Percentiles rank a stretch among this genome's conserved stretches.
These are phyloP conservation scores for Pichia thaimueangensis DNA, from an alignment of 805 yeast species.

Conservation along the genomic window DNA sequence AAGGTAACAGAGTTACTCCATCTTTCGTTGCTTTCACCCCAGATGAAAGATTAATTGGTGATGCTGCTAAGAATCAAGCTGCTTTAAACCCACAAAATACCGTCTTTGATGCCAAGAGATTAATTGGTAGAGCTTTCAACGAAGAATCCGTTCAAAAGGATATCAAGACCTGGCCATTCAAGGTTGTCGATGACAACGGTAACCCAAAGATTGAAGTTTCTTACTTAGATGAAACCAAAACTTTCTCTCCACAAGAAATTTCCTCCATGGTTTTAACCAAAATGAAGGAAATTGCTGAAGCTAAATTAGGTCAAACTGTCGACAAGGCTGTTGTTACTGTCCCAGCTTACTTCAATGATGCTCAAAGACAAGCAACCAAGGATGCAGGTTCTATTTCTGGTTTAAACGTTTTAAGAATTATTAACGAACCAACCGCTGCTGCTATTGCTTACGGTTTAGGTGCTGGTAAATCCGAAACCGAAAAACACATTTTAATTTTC, in stretches of 20 bases:
- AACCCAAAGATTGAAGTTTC: slow-evolving; percentile 67
- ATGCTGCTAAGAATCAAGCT: slow-evolving; percentile 80
- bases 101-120: slow-evolving; percentile 77
- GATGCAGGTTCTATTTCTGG: slow-evolving; percentile 80
- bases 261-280: slow-evolving; percentile 73
- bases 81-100: slow-evolving; percentile 74
- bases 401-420: slow-evolving; percentile 69
- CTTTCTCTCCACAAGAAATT: slow-evolving; percentile 69
- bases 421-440: slow-evolving; percentile 89
- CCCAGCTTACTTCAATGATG: slow-evolving; percentile 76
- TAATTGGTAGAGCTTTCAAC: slow-evolving; percentile 74
- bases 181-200: slow-evolving; percentile 57
- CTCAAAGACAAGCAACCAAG: slow-evolving; percentile 78
- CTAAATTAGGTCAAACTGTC: slow-evolving; percentile 63
- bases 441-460: slow-evolving; percentile 99
- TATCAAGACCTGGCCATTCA: slow-evolving; percentile 86
- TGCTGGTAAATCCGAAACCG: slow-evolving; percentile 75
- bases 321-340: slow-evolving; percentile 74
- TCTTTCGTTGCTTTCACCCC: slow-evolving; percentile 76
- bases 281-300: slow-evolving; percentile 80
- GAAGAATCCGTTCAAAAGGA: slow-evolving; percentile 78
- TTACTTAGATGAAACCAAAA: slow-evolving; percentile 61
- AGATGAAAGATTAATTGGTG: slow-evolving; percentile 75
- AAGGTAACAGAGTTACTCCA: slow-evolving; percentile 82
- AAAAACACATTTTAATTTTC: slow-evolving; percentile 85